Evolutionary conservation across 805 yeast genomes (phyloP), one percentile per base, ranked within the genome.

Genomic region (Tetrapisispora namnaoensis): DNA sequence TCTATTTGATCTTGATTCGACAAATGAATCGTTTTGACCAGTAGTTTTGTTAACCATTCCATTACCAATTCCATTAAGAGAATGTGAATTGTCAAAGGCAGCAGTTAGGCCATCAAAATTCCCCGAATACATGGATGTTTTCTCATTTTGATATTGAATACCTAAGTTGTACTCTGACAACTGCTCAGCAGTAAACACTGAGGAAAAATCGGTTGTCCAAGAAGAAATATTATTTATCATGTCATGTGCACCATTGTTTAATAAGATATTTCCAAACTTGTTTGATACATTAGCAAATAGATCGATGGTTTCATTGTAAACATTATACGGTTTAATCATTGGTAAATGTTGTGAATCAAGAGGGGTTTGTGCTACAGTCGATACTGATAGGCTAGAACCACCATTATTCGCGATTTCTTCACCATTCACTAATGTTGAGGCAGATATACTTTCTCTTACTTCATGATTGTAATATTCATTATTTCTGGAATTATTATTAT

Each of bases 181-280:
- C 34, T 35, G 36, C 13, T 39, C 40, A 2, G 35, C 36, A 14
- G 44, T 36, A 6, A 46, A 17, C 17, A 21, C 17, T 14, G 44
- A 40, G 11, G 42, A 14, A 20, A 63, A 59, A 44, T 61, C 59
- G 38, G 55, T 58, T 1, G 82, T 78, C 84, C 84, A 79, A 0
- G 72, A 74, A 0, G 82, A 77, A 42, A 79, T 79, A 54, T 79
- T 76, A 56, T 71, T 77, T 55, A 79, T 79, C 84, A 79, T 79
- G 24, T 73, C 74, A 39, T 77, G 77, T 0, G 82, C 75, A 20
- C 82, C 71, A 13, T 59, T 62, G 42, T 54, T 60, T 44, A 60
- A 57, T 36, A 44, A 35, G 30, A 48, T 44, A 30, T 37, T 39
- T n/a, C 44, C 40, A 24, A 45, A 45, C 32, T 38, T 30, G 30